phyloP scores from a whole-genome alignment of 257 asterid genomes.

The Solanum phureja region DNA sequence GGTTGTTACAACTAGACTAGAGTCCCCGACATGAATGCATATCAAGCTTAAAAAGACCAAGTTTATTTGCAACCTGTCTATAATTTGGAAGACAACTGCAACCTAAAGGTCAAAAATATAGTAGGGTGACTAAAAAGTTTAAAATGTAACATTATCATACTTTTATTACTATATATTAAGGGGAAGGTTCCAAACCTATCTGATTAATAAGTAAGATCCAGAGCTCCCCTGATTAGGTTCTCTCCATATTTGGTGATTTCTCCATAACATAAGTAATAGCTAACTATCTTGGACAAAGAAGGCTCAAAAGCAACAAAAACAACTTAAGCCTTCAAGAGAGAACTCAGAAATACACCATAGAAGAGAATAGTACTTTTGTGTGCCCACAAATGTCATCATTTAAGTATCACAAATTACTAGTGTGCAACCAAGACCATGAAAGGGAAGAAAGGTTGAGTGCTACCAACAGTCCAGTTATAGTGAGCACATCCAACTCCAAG shows the following conservation, averaged over 20 bases:
- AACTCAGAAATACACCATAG: background rate
- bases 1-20: background rate
- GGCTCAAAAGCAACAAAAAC: background rate
- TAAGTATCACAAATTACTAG: background rate
- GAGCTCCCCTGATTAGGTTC: background rate
- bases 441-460: slow-evolving; percentile 8
- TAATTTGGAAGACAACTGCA: background rate
- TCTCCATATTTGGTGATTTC: background rate
- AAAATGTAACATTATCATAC: background rate
- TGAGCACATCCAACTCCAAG: slow-evolving; percentile 49
- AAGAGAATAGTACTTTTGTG: background rate
- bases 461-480: slow-evolving; percentile 82
- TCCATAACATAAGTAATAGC: background rate
- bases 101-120: background rate
- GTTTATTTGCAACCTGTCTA: background rate
- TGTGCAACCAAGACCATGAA: background rate
- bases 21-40: background rate
- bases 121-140: background rate
- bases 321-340: background rate
- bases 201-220: background rate
- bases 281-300: background rate
- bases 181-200: background rate
- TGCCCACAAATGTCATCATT: background rate
- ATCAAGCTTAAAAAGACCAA: background rate
- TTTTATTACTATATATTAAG: background rate